Evolutionary conservation across 768 basidiomycete species (phyloP).

Genomic region (Pulveroboletus sp.): DNA sequence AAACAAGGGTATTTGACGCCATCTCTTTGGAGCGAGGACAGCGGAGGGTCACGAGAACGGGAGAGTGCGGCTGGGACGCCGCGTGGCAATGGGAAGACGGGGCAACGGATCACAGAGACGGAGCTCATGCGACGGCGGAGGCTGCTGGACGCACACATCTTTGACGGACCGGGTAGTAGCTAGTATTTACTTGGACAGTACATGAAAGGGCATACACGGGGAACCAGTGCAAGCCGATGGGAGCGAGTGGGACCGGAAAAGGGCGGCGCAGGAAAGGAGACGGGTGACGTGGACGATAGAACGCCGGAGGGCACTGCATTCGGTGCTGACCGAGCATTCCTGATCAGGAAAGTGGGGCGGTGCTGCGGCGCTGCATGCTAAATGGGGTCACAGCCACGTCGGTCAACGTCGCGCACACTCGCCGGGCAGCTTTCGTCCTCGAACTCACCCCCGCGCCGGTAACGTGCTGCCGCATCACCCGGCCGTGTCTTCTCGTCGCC

Average conservation of each 20-base stretch:
- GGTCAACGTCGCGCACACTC: slow-evolving; percentile 27
- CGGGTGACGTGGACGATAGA: not conserved
- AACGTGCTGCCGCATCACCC: too few species aligned
- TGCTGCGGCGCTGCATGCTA: slow-evolving; percentile 35
- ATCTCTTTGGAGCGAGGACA: not conserved
- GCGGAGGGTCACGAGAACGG: slow-evolving; percentile 13
- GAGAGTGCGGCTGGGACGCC: slow-evolving; percentile 31
- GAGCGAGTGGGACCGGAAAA: not conserved
- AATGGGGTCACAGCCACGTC: slow-evolving; percentile 35
- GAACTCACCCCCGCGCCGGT: too few species aligned
- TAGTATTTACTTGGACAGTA: slow-evolving; percentile 1
- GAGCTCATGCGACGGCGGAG: slow-evolving; percentile 78
- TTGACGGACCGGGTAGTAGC: slow-evolving; percentile 26
- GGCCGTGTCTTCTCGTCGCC: too few species aligned
- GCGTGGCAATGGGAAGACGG: slow-evolving; percentile 41
- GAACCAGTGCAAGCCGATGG: not conserved
- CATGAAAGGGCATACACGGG: not conserved
- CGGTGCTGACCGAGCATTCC: slow-evolving; percentile 13
- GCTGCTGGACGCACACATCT: slow-evolving; percentile 71
- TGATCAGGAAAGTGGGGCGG: slow-evolving; percentile 23
- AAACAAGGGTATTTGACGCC: slow-evolving; percentile 19
- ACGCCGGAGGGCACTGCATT: slow-evolving; percentile 23
- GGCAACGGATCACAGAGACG: slow-evolving; percentile 70
- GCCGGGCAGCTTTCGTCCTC: too few species aligned
- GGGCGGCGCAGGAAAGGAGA: not conserved